Conservation (phyloP, 2,329 filamentous ascomycete genomes). For the Fusarium keratoplasticum region DNA sequence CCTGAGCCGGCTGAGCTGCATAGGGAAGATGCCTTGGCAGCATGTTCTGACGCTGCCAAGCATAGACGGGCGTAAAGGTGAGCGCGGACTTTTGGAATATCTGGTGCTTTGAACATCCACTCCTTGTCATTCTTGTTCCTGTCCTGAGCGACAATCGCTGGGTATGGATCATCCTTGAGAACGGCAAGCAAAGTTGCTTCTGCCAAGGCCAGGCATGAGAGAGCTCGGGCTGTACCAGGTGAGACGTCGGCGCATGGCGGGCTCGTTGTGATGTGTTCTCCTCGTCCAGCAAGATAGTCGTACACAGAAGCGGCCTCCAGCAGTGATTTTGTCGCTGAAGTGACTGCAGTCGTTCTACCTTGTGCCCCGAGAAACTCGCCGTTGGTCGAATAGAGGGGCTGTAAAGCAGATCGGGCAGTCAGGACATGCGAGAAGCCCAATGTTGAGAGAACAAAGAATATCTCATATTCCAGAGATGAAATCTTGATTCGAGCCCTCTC, state of each 20-base stretch:
- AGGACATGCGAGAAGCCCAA: slow-evolving; percentile 80
- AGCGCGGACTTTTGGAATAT: slow-evolving; percentile 88
- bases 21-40: slow-evolving; percentile 74
- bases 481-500: slow-evolving; percentile 76
- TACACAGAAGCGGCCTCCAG: slow-evolving; percentile 84
- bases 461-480: slow-evolving; percentile 82
- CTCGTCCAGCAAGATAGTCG: slow-evolving; percentile 72
- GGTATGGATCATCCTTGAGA: slow-evolving; percentile 94
- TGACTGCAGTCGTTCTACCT: slow-evolving; percentile 76
- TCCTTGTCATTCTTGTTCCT: slow-evolving; percentile 87
- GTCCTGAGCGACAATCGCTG: slow-evolving; percentile 81
- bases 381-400: slow-evolving; percentile 77
- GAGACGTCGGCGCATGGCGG: slow-evolving; percentile 66
- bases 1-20: slow-evolving; percentile 55
- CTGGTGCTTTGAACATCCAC: slow-evolving; percentile 95
- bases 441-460: slow-evolving; percentile 82
- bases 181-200: slow-evolving; percentile 93
- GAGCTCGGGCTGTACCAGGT: slow-evolving; percentile 63
- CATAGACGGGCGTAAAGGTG: slow-evolving; percentile 90
- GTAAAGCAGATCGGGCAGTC: slow-evolving; percentile 77
- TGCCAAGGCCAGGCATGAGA: slow-evolving; percentile 78
- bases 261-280: slow-evolving; percentile 55
- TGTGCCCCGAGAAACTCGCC: slow-evolving; percentile 71
- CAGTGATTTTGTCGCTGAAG: slow-evolving; percentile 80
- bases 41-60: slow-evolving; percentile 89